Percentiles rank a stretch among this genome's conserved stretches.
Evolutionary conservation across 768 basidiomycete genomes (phyloP).

Genomic region (Trametes gibbosa): DNA sequence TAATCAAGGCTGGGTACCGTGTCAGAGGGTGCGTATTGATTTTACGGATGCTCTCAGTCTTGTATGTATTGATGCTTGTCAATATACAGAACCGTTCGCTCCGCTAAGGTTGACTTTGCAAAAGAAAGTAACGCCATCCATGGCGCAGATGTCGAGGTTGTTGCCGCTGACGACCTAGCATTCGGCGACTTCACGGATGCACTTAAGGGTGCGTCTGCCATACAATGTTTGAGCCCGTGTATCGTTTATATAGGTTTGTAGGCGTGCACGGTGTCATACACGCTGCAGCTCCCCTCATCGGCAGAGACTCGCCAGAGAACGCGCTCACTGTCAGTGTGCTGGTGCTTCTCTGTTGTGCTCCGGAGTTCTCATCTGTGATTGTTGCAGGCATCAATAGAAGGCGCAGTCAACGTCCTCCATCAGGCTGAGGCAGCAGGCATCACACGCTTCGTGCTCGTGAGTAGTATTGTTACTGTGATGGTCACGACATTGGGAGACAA

Average conservation of each 20-base stretch:
- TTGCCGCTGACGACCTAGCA: slow-evolving; percentile 23
- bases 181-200: slow-evolving; percentile 23
- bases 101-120: slow-evolving; percentile 10
- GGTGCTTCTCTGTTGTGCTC: neutral
- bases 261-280: slow-evolving; percentile 21
- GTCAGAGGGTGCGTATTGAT: slow-evolving; percentile 43
- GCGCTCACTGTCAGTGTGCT: slow-evolving; percentile 10
- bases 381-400: slow-evolving; percentile 18
- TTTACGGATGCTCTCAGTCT: no score
- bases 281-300: slow-evolving; percentile 7
- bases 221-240: neutral
- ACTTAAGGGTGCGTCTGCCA: slow-evolving; percentile 22
- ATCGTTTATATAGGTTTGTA: neutral
- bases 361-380: neutral
- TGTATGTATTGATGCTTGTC: no score
- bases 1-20: slow-evolving; percentile 42
- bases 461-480: slow-evolving; percentile 20
- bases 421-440: slow-evolving; percentile 41
- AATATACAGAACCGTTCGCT: slow-evolving; percentile 22
- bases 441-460: slow-evolving; percentile 44
- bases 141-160: slow-evolving; percentile 21
- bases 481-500: neutral
- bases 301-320: neutral
- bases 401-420: slow-evolving; percentile 34
- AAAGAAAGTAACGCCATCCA: slow-evolving; percentile 9